A percentile compares a stretch with the other conserved stretches of the same genome.
Evolutionary conservation across 2,329 filamentous ascomycete genomes (phyloP).

Genomic region (Xenosphaeropsis pyriputrescens): DNA sequence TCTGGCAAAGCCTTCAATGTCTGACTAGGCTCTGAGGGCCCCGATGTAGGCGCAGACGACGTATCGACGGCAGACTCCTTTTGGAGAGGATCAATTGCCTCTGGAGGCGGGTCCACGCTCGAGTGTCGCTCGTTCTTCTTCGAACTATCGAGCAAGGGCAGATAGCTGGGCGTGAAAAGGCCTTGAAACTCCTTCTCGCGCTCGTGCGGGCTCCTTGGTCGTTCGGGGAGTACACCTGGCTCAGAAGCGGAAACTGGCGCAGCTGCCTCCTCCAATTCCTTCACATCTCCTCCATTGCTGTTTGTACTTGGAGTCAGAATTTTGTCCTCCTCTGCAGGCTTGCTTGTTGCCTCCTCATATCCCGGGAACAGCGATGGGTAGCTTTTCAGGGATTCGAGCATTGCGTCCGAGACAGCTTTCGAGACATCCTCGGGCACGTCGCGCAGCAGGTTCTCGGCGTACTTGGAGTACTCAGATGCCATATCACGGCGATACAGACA

Average conservation of each 20-base stretch:
- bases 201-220: conserved; percentile 31
- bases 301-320: neutral
- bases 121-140: conserved; percentile 11
- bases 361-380: conserved; percentile 13
- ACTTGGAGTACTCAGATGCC: conserved; percentile 38
- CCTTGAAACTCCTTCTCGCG: conserved; percentile 45
- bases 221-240: conserved; percentile 4
- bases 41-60: neutral
- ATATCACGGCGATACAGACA: conserved; percentile 39
- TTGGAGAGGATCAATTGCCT: neutral
- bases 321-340: neutral
- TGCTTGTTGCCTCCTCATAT: neutral
- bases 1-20: conserved; percentile 9
- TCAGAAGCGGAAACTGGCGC: neutral
- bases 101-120: conserved; percentile 7
- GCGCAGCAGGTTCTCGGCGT: conserved; percentile 34
- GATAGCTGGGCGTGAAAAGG: conserved; percentile 46
- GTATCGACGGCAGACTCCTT: neutral
- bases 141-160: conserved; percentile 40
- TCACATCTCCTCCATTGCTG: neutral
- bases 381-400: conserved; percentile 15
- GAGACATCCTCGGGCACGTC: conserved; percentile 30
- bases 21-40: conserved; percentile 1
- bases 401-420: conserved; percentile 28
- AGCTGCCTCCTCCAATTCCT: neutral